Evolutionary conservation across 208 protist species (phyloP).

Genomic region (Acanthamoeba castellanii): DNA sequence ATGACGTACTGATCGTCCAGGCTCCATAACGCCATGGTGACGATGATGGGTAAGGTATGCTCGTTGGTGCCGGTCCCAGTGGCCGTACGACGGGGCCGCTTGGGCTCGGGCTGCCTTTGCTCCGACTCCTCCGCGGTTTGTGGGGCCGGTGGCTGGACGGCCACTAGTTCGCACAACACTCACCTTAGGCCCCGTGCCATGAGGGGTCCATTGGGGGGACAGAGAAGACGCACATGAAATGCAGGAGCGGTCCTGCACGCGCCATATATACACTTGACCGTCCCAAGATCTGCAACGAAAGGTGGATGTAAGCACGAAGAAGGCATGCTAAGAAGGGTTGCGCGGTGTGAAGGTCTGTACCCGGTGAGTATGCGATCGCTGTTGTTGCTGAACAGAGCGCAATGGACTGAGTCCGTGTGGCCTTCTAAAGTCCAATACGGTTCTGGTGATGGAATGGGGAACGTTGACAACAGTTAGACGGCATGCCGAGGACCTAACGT

Average conservation of each 20-base stretch:
- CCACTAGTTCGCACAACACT: background rate
- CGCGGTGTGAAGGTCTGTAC: background rate
- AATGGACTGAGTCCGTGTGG: conserved; percentile 34
- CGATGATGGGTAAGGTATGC: conserved; percentile 11
- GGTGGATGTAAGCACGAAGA: background rate
- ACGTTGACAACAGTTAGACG: background rate
- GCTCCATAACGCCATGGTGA: conserved; percentile 74
- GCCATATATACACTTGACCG: conserved; percentile 36
- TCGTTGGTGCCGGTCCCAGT: background rate
- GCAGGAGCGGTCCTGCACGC: background rate
- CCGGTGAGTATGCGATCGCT: conserved; percentile 62
- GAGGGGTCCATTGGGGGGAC: background rate
- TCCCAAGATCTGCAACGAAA: conserved; percentile 56
- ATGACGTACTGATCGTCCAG: conserved; percentile 70
- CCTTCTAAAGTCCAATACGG: conserved; percentile 52
- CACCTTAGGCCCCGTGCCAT: background rate
- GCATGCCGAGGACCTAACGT: background rate
- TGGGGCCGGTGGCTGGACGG: conserved; percentile 10
- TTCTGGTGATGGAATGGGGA: background rate
- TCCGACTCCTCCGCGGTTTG: background rate
- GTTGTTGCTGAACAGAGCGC: conserved; percentile 62
- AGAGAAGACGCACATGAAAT: background rate
- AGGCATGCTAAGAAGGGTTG: background rate
- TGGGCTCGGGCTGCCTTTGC: conserved; percentile 25
- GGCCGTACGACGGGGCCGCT: background rate